A percentile compares a stretch with the other conserved stretches of the same genome.
These are phyloP conservation scores for Sequoia sempervirens DNA, from an alignment of 75 land plant species.

Conservation along the genomic window DNA sequence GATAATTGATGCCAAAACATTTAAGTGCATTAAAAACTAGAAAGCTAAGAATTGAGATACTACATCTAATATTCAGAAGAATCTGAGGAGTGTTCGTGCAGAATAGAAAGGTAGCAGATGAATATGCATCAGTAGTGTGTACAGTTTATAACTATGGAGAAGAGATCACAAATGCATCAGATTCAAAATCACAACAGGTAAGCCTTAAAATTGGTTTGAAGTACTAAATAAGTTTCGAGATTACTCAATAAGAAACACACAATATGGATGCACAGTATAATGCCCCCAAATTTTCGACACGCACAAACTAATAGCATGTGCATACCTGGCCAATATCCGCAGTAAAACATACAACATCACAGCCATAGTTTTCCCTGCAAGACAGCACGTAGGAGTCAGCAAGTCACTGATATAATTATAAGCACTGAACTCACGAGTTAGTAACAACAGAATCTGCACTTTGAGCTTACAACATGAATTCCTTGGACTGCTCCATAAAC, in stretches of 20 bases:
- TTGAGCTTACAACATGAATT: background rate
- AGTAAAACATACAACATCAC: conserved; percentile 98
- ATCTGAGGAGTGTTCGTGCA: background rate
- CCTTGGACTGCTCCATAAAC: background rate
- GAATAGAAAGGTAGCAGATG: background rate
- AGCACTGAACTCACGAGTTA: background rate
- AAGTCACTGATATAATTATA: background rate
- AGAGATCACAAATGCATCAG: background rate
- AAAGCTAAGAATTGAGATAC: background rate
- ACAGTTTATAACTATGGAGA: background rate
- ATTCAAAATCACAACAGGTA: background rate
- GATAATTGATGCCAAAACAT: background rate
- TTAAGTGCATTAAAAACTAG: background rate
- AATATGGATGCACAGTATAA: background rate
- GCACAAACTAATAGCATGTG: background rate
- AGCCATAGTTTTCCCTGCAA: conserved; percentile 97
- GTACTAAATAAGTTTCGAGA: background rate
- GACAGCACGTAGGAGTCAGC: conserved; percentile 2
- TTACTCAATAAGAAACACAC: background rate
- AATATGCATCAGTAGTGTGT: background rate
- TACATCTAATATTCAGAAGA: background rate
- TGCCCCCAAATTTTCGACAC: background rate
- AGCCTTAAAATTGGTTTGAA: background rate
- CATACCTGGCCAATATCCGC: conserved; percentile 99
- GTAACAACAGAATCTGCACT: background rate